Evolutionary conservation across 164 flowering plant genomes (phyloP).

Genomic region (Liriodendron chinense): DNA sequence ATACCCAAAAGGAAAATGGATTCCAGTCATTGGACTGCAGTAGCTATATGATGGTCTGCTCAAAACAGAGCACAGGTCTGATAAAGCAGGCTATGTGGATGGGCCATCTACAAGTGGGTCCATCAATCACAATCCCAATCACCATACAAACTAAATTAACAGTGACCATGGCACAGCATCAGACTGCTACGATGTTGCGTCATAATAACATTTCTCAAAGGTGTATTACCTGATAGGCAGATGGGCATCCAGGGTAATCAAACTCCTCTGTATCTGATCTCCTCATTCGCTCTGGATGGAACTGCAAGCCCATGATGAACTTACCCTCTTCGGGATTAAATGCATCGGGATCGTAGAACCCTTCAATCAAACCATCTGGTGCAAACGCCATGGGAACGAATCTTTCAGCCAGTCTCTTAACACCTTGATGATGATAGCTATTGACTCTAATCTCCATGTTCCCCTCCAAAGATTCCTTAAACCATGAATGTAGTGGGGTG

Average conservation of each 20-base stretch:
- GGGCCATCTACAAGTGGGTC: not conserved
- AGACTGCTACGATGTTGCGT: not conserved
- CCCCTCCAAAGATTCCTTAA: slow-evolving; percentile 60
- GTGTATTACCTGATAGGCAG: slow-evolving; percentile 59
- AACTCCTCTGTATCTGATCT: slow-evolving; percentile 55
- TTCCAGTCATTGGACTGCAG: not conserved
- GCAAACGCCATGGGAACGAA: slow-evolving; percentile 92
- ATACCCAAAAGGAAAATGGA: not conserved
- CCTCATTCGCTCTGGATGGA: slow-evolving; percentile 95
- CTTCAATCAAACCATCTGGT: slow-evolving; percentile 81
- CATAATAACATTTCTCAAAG: not conserved
- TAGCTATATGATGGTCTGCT: not conserved
- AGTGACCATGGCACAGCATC: not conserved
- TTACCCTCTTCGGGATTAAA: slow-evolving; percentile 91
- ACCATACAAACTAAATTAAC: not conserved
- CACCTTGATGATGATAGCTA: slow-evolving; percentile 98
- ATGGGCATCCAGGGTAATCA: slow-evolving; percentile 92
- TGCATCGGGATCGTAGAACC: slow-evolving; percentile 87
- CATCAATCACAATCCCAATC: not conserved
- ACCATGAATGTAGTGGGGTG: slow-evolving; percentile 80
- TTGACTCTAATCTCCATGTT: slow-evolving; percentile 75
- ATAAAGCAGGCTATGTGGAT: no score
- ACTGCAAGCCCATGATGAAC: slow-evolving; percentile 93
- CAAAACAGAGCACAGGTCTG: not conserved
- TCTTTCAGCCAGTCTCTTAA: slow-evolving; percentile 73